Base-by-base conservation (phyloP, 441 rosid genomes). In the Melastoma candidum region DNA sequence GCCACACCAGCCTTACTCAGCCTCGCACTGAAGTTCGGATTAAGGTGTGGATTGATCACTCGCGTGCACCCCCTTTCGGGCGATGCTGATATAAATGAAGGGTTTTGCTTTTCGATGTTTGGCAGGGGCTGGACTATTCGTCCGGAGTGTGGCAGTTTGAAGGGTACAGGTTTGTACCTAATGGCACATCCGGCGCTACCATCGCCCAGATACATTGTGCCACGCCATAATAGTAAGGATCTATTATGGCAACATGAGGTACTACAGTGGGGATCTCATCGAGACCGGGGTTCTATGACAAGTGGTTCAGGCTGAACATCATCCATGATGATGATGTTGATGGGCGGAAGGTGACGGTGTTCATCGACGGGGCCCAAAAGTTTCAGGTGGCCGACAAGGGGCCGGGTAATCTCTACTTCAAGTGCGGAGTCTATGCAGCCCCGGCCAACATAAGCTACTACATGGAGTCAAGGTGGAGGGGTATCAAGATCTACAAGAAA, bases 11-110 rank as follows among this genome's bases (percentile, higher is more conserved):
- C 12, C 55, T 1, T 7, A 71, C 78, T 24, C 68, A 69, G 43
- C 76, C 81, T 1, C 60, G 76, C 53, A 73, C 78, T 0, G 76
- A 73, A 66, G 52, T 77, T 39, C 76, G 67, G 58, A 68, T 73
- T 22, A 12, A 2, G 1, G 77, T 69, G 56, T 25, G 5, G 12
- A 52, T 36, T 52, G 25, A 1, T 3, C 0, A 36, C 24, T 8
- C 22, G 13, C 4, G 4, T 46, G 26, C 43, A 3, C 49, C 22
- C 22, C 22, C 22, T 17, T 17, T 17, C 22, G 22, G 22, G 22
- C 22, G 22, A 17, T 17, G 22, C 22, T 17, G 22, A 17, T 17
- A 17, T 17, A 17, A 1, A 1, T 12, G 43, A 27, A 1, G 54
- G 12, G 3, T 14, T 7, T 14, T 7, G 3, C 4, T 17, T 11